Percentiles rank a stretch among this genome's conserved stretches.
Conservation (phyloP, 2,329 filamentous ascomycete species). For the Stachybotrys chartarum region DNA sequence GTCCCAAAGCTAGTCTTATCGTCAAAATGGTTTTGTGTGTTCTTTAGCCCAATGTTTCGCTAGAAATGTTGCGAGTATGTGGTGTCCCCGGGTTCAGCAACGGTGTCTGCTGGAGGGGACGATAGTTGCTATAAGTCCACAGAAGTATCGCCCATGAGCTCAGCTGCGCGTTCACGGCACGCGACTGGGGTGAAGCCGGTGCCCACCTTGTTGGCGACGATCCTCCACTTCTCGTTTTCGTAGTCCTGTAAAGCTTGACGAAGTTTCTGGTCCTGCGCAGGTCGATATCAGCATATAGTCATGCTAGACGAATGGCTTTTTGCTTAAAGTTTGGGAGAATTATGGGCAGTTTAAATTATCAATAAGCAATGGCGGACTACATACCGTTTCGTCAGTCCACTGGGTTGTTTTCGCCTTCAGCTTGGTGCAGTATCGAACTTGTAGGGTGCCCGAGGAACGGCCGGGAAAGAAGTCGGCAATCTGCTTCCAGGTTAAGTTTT, state of each 20-base stretch:
- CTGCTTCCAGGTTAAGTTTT: constrained; percentile 94
- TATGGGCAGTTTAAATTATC: not conserved
- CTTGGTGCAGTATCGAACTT: constrained; percentile 93
- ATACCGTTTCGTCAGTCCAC: constrained; percentile 90
- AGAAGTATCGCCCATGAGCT: constrained; percentile 43
- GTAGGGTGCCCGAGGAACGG: constrained; percentile 79
- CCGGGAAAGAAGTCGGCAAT: constrained; percentile 95
- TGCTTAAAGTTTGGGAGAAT: not conserved
- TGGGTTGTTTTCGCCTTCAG: constrained; percentile 88
- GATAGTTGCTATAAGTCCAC: constrained; percentile 46
- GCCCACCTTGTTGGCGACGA: constrained; percentile 84
- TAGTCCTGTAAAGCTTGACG: constrained; percentile 73
- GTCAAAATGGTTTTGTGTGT: not conserved
- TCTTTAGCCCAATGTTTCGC: constrained; percentile 22
- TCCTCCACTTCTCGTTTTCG: constrained; percentile 88
- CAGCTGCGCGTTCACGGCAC: constrained; percentile 72
- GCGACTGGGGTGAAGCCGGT: constrained; percentile 81
- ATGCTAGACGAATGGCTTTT: not conserved
- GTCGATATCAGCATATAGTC: constrained; percentile 4
- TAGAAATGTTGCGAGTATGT: constrained; percentile 41
- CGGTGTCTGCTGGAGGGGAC: constrained; percentile 36
- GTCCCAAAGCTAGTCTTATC: not conserved
- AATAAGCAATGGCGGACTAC: constrained; percentile 18
- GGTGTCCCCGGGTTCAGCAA: constrained; percentile 14
- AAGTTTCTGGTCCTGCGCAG: constrained; percentile 65